Base-by-base conservation (phyloP, 192 early-diverging fungal genomes). In the Backusella liffmaniae region DNA sequence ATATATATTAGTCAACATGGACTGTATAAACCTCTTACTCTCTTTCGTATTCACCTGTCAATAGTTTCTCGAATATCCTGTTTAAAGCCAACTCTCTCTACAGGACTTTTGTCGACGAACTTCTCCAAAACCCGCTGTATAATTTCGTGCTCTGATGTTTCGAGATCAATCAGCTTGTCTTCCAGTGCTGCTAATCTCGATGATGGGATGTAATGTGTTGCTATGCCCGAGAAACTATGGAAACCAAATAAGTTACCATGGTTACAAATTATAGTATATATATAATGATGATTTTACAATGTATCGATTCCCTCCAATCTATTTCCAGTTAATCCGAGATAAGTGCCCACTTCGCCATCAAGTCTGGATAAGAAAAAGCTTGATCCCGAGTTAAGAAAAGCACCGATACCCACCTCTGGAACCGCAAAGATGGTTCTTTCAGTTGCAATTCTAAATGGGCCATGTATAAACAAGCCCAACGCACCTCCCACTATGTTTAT, bases 331-430 rank as follows among this genome's bases (percentile, higher is more conserved):
- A 99, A 83, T 0, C 94, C 98, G 65, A 99, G 84, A 79, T 94
- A 99, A 32, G 90, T 92, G 34, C 98, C 98, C 3, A 95, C 84
- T 82, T 95, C 90, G 12, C 97, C 98, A 75, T 99, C 98, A 78
- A 99, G 77, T n/a, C 94, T 86, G 16, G 98, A 92, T 75, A 99
- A 82, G 78, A 97, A 99, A 85, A 97, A 98, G 26, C 92, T 90
- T 9, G 93, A 95, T 18, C 97, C 98, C 2, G 97, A 96, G 76
- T 97, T 97, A 4, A 97, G 96, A 80, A 98, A 96, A 35, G 96
- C 86, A 16, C 98, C 98, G 67, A 99, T 96, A 69, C 85, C 88
- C 12, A 95, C 93, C 81, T 99, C 98, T 5, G 98, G 97, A 93
- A 99, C 23, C 12, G 97, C 91, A 83, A 99, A 96, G 69, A 96